Evolutionary conservation across 2,329 filamentous ascomycete genomes (phyloP).

Genomic region (Fusarium nodosum): DNA sequence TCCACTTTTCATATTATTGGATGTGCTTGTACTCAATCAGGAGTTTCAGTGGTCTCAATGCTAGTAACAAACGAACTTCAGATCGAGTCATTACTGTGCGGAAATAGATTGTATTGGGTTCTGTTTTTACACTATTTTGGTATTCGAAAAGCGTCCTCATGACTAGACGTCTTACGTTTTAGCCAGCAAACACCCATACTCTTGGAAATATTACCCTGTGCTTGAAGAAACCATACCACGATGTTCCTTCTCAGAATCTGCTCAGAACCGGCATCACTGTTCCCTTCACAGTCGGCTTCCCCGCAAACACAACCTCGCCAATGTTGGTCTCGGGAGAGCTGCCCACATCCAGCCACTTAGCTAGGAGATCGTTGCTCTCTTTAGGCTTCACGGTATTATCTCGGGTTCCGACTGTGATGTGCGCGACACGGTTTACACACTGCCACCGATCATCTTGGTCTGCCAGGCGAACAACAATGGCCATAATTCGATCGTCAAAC

Average conservation of each 20-base stretch:
- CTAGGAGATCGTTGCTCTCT: constrained; percentile 90
- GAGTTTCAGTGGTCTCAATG: neutral
- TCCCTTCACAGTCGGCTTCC: constrained; percentile 63
- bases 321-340: constrained; percentile 60
- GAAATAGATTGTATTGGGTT: neutral
- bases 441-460: constrained; percentile 70
- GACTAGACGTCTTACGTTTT: neutral
- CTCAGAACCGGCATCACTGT: constrained; percentile 63
- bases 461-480: constrained; percentile 83
- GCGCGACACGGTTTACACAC: constrained; percentile 82
- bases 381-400: constrained; percentile 84
- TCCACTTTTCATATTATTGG: neutral
- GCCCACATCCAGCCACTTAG: constrained; percentile 76
- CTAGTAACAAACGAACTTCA: neutral
- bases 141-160: neutral
- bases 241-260: constrained; percentile 53
- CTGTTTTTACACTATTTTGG: neutral
- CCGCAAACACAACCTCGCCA: constrained; percentile 64
- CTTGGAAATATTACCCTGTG: neutral
- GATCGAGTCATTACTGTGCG: neutral
- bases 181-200: neutral
- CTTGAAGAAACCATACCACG: neutral
- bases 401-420: constrained; percentile 91
- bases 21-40: neutral
- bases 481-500: constrained; percentile 90